Evolutionary conservation across 345 rosid species (phyloP), one percentile per base, ranked within the genome.

Genomic region (Noccaea caerulescens): DNA sequence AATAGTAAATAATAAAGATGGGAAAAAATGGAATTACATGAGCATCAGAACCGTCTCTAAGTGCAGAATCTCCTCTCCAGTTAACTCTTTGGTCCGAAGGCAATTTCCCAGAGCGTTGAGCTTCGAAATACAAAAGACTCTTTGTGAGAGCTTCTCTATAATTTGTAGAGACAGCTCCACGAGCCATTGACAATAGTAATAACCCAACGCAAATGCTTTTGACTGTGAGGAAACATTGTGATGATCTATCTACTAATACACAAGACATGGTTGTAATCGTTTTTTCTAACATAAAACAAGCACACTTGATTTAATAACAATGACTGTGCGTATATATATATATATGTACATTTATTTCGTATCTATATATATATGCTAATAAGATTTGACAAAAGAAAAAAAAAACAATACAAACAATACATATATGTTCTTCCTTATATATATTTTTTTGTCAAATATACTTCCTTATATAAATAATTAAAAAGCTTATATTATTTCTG

Each of bases 61-160:
- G 83, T 13, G 82, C 92, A 45, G 90, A 90, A 79, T 86, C 76
- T 12, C 84, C 80, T 51, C 94, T 84, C 97, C 97, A 88, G 6
- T 8, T 13, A 38, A 88, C 85, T 66, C 87, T 81, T 57, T 86
- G 92, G 73, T 78, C 33, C 3, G 72, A 43, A 27, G 97, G 97
- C 68, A 90, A 80, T 52, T 77, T 73, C 7, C 94, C 97, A 2
- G 90, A 86, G 30, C 97, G 82, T 77, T 88, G 94, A 76, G 88
- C 93, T 78, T 90, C 92, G 30, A 80, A 90, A 74, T 79, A 90
- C 72, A 88, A 75, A 76, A 90, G 65, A 54, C 85, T 81, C 82
- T 88, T 86, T 9, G 85, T 75, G 27, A 90, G 83, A 43, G 94
- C 94, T 12, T 68, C 65, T 33, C 76, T 79, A 49, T 88, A 88